Evolutionary conservation across 225 moss, liverwort and hornwort species (phyloP), one percentile per base, ranked within the genome.

Genomic region (Pleurozium schreberi): DNA sequence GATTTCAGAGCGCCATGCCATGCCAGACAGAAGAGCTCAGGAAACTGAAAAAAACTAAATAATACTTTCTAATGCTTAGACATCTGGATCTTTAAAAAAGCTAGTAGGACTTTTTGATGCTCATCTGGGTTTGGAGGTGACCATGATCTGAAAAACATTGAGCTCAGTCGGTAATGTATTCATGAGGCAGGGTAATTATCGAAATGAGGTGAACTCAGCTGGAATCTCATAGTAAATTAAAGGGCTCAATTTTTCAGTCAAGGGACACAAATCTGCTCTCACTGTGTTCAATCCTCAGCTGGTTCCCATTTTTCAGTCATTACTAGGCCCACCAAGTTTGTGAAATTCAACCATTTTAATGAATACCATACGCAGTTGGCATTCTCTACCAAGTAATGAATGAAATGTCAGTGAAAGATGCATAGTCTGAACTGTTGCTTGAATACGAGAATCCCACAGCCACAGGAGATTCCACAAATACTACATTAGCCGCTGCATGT

Each of bases 381-480:
- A 34, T 33, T 38, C 53, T 53, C 36, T 38, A 53, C 36, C 15
- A 5, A 77, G 36, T 36, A 38, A 15, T 38, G 22, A 14, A 52
- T 14, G 52, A 76, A n/a, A 55, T 70, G 69, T 92, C 94, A 79
- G 75, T 50, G 65, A 91, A 94, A 1, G 85, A 87, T 33, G 66
- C 83, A 22, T 90, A 91, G 66, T 94, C 92, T 21, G 90, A 77
- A 31, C 80, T 88, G 36, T 81, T 74, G 90, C 84, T 93, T 26
- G 94, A 94, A 71, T 92, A 93, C 11, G 94, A 94, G 90, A 89
- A 94, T 65, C 94, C 94, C 73, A 94, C 94, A 42, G 88, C 93
- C 65, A 92, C 92, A 50, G 94, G 94, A 68, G 94, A 93, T 85
- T 94, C 94, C 92, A 94, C 94, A 66, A 93, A 94, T n/a, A 93